phyloP scores from a whole-genome alignment of 2,329 filamentous ascomycete species.

The Penicillium frequentans region DNA sequence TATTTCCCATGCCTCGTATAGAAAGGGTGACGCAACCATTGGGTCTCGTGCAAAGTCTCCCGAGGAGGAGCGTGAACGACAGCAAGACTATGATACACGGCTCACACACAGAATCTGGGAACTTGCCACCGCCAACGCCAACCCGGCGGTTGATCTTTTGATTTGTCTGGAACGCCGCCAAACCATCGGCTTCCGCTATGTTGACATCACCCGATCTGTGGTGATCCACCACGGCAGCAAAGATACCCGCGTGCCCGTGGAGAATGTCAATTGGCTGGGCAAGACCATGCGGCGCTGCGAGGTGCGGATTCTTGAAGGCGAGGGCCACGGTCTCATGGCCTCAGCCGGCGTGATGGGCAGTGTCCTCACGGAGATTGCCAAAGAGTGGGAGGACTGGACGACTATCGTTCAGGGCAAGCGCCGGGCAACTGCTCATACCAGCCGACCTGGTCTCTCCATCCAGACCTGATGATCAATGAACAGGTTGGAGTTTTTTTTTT shows the following conservation, averaged over 20 bases:
- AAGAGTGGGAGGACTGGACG: slow-evolving; percentile 90
- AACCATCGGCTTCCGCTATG: slow-evolving; percentile 92
- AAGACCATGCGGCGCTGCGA: slow-evolving; percentile 93
- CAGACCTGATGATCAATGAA: slow-evolving; percentile 11
- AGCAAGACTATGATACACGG: slow-evolving; percentile 69
- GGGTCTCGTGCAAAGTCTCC: slow-evolving; percentile 21
- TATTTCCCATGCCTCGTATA: slow-evolving; percentile 14
- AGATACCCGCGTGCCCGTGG: slow-evolving; percentile 88
- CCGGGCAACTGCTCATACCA: slow-evolving; percentile 27
- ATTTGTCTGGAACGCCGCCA: slow-evolving; percentile 90
- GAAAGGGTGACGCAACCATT: slow-evolving; percentile 24
- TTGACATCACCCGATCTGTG: slow-evolving; percentile 87
- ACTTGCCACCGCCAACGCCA: slow-evolving; percentile 83
- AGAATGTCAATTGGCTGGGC: slow-evolving; percentile 92
- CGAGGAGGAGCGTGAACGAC: slow-evolving; percentile 37
- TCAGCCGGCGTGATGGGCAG: slow-evolving; percentile 89
- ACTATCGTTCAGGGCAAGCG: slow-evolving; percentile 53
- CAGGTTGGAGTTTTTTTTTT: background rate
- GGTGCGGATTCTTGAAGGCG: slow-evolving; percentile 83
- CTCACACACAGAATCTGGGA: slow-evolving; percentile 95
- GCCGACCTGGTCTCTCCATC: slow-evolving; percentile 20
- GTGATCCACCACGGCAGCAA: slow-evolving; percentile 92
- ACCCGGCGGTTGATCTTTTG: slow-evolving; percentile 88
- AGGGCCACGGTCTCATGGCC: slow-evolving; percentile 95
- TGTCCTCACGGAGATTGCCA: slow-evolving; percentile 90